These are phyloP conservation scores for Hyphopichia pseudoburtonii DNA, from an alignment of 1,139 yeast genomes.

Conservation along the genomic window DNA sequence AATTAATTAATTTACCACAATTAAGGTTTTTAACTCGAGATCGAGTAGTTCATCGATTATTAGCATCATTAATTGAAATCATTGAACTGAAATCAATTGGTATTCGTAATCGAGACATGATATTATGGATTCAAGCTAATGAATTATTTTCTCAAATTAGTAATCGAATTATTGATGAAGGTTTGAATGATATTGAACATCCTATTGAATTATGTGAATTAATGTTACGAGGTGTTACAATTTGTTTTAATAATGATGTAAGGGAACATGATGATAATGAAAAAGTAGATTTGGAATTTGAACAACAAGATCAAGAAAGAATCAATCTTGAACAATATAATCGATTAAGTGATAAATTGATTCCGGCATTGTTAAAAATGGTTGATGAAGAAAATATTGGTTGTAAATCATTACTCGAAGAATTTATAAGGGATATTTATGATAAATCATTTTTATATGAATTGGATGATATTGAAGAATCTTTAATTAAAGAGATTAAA, in stretches of 20 bases:
- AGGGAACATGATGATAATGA: not conserved
- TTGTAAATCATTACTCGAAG: conserved; percentile 31
- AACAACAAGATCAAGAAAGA: conserved; percentile 35
- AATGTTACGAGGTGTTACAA: conserved; percentile 42
- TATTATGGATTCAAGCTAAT: conserved; percentile 46
- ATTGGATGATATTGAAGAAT: conserved; percentile 28
- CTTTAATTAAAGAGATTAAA: conserved; percentile 9
- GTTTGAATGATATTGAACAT: conserved; percentile 13
- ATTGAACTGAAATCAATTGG: conserved; percentile 39
- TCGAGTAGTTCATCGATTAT: conserved; percentile 37
- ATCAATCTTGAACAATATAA: conserved; percentile 51
- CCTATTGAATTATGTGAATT: conserved; percentile 46
- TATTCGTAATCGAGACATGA: conserved; percentile 16
- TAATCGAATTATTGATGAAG: conserved; percentile 17
- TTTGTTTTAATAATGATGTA: conserved; percentile 30
- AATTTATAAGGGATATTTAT: conserved; percentile 38
- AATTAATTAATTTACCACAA: conserved; percentile 31
- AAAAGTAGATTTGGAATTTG: conserved; percentile 12
- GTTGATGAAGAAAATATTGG: conserved; percentile 16
- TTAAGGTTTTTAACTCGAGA: conserved; percentile 41
- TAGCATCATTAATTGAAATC: conserved; percentile 25
- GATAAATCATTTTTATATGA: conserved; percentile 38
- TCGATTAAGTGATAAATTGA: conserved; percentile 39
- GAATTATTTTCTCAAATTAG: conserved; percentile 27
- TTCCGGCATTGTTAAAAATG: conserved; percentile 30